Evolutionary conservation across 2,329 filamentous ascomycete genomes (phyloP).

Genomic region (Aspergillus felis): DNA sequence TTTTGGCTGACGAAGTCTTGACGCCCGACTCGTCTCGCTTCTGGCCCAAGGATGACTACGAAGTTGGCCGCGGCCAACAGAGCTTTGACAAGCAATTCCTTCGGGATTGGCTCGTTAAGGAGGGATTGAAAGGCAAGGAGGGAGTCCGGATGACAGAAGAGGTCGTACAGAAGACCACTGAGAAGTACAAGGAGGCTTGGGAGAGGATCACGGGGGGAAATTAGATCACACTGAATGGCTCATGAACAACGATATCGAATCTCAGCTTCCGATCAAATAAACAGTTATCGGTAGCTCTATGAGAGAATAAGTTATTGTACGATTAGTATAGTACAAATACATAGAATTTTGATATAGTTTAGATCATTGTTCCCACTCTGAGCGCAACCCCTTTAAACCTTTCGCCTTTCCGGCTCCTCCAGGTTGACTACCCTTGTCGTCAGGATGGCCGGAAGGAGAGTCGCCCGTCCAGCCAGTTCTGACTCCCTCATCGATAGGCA

Average conservation of each 20-base stretch:
- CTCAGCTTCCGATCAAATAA: too few species aligned
- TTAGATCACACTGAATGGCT: conserved; percentile 21
- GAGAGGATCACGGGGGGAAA: conserved; percentile 61
- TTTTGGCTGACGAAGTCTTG: conserved; percentile 79
- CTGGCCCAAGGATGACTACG: conserved; percentile 73
- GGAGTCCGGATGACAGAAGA: conserved; percentile 70
- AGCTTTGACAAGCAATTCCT: conserved; percentile 88
- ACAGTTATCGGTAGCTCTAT: not conserved
- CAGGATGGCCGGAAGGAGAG: conserved; percentile 3
- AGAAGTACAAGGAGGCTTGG: conserved; percentile 74
- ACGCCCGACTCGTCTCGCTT: conserved; percentile 82
- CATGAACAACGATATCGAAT: not conserved
- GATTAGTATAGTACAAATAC: not conserved
- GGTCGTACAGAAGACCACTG: conserved; percentile 63
- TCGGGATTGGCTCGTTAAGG: conserved; percentile 72
- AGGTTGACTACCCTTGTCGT: conserved; percentile 9
- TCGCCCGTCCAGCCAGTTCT: conserved; percentile 23
- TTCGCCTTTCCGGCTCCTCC: conserved; percentile 24
- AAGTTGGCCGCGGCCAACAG: conserved; percentile 68
- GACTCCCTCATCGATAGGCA: conserved; percentile 35
- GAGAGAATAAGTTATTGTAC: conserved; percentile 1
- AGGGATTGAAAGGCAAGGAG: conserved; percentile 71
- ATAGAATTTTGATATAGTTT: conserved; percentile 6
- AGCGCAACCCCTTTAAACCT: conserved; percentile 32
- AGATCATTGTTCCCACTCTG: conserved; percentile 29